Percentiles rank a stretch among this genome's conserved stretches.
Evolutionary conservation across 2,329 filamentous ascomycete species (phyloP).

Genomic region (Lecanicillium sp.): DNA sequence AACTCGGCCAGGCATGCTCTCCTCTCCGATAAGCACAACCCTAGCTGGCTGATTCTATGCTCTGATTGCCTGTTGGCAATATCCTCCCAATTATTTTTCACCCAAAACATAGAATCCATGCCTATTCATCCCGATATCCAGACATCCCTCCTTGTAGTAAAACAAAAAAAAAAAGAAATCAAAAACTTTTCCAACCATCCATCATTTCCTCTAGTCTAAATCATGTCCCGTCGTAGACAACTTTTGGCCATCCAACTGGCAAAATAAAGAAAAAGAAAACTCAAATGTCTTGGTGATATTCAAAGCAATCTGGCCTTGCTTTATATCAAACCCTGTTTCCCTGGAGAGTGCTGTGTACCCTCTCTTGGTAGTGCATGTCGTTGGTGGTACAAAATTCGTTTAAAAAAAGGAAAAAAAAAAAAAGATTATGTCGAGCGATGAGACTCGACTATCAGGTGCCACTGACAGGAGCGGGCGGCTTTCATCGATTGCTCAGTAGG

Average conservation of each 20-base stretch:
- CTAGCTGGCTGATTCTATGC: not conserved
- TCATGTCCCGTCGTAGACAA: slow-evolving; percentile 3
- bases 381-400: slow-evolving; percentile 8
- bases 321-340: slow-evolving; percentile 5
- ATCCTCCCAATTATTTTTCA: slow-evolving; percentile 2
- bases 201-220: slow-evolving; percentile 10
- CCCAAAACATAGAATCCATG: not conserved
- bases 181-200: slow-evolving; percentile 1
- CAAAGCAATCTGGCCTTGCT: slow-evolving; percentile 9
- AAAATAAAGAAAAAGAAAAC: not conserved
- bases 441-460: not conserved
- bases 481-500: not conserved
- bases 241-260: slow-evolving; percentile 9
- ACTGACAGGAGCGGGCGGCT: not conserved
- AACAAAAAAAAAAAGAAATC: slow-evolving; percentile 1
- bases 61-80: not conserved
- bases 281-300: slow-evolving; percentile 3
- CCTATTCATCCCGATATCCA: not conserved
- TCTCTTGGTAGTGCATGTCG: slow-evolving; percentile 6
- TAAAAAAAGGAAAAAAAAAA: not conserved
- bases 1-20: not conserved
- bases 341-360: slow-evolving; percentile 11
- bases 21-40: not conserved
- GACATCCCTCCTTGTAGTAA: not conserved
- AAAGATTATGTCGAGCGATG: not conserved